Evolutionary conservation across 2,329 filamentous ascomycete species (phyloP).

Genomic region (Ceratocystis ficicola): DNA sequence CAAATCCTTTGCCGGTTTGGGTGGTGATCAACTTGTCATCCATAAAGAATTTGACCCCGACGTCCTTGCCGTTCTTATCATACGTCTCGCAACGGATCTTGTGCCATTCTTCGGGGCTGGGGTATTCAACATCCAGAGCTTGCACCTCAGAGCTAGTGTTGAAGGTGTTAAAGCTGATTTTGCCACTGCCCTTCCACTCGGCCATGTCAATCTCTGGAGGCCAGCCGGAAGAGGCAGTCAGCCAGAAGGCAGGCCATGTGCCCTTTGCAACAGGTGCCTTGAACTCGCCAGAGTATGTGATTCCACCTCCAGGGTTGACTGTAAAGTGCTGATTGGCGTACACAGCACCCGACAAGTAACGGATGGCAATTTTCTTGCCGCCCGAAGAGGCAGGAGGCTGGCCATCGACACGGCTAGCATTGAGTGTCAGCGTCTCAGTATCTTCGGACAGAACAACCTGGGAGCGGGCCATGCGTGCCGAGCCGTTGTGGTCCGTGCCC

Average conservation of each 20-base stretch:
- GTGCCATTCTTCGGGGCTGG: conserved; percentile 37
- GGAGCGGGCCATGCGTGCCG: conserved; percentile 40
- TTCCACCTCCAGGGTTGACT: conserved; percentile 31
- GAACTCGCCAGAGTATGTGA: conserved; percentile 34
- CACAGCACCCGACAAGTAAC: conserved; percentile 41
- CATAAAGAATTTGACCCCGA: conserved; percentile 43
- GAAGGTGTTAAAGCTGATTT: conserved; percentile 46
- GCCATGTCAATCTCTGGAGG: conserved; percentile 49
- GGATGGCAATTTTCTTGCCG: conserved; percentile 34
- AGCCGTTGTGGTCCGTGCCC: conserved; percentile 47
- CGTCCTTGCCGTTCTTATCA: conserved; percentile 40
- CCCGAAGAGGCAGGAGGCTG: conserved; percentile 32
- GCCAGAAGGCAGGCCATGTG: conserved; percentile 49
- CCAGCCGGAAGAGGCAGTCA: conserved; percentile 43
- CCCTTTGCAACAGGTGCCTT: conserved; percentile 32
- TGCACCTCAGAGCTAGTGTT: conserved; percentile 37
- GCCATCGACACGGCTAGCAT: conserved; percentile 34
- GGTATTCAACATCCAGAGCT: conserved; percentile 38
- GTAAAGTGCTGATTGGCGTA: conserved; percentile 33
- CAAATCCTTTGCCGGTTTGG: conserved; percentile 39
- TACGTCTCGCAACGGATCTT: conserved; percentile 39
- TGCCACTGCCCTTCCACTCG: conserved; percentile 48
- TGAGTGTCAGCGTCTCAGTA: conserved; percentile 34
- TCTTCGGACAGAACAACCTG: conserved; percentile 35
- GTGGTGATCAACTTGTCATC: conserved; percentile 38